Percentiles rank a stretch among this genome's conserved stretches.
Conservation (phyloP, 2,329 filamentous ascomycete species). For the Pyricularia grisea region DNA sequence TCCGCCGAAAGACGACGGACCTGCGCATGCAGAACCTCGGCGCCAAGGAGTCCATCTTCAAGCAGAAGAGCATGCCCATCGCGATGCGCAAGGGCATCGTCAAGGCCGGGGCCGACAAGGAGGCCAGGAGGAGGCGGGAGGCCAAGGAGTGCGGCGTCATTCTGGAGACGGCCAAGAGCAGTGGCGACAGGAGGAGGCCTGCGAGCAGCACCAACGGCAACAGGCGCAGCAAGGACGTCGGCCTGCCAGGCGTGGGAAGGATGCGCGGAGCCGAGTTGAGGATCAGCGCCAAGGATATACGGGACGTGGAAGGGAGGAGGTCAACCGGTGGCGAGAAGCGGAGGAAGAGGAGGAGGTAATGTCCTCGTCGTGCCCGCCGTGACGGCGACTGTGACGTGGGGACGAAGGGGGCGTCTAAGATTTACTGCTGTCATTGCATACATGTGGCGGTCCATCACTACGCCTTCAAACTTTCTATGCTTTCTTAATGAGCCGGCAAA, state of each 20-base stretch:
- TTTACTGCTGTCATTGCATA: too few species aligned
- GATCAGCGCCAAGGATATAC: conserved; percentile 69
- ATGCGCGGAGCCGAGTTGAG: conserved; percentile 72
- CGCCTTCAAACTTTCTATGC: background rate
- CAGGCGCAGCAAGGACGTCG: conserved; percentile 37
- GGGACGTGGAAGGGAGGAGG: conserved; percentile 52
- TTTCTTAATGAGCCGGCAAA: background rate
- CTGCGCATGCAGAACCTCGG: conserved; percentile 75
- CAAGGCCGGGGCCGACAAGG: conserved; percentile 53
- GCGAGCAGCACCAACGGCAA: conserved; percentile 14
- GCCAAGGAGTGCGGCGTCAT: conserved; percentile 88
- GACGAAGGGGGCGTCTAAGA: too few species aligned
- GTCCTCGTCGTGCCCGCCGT: background rate
- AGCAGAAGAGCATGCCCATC: conserved; percentile 85
- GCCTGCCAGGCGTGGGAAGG: conserved; percentile 69
- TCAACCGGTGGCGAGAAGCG: conserved; percentile 17
- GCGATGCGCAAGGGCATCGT: conserved; percentile 76
- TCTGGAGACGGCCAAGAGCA: conserved; percentile 51
- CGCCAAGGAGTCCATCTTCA: conserved; percentile 47
- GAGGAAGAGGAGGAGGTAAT: conserved; percentile 26
- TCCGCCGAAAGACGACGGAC: conserved; percentile 74
- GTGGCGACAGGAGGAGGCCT: conserved; percentile 10
- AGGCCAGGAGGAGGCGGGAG: conserved; percentile 64
- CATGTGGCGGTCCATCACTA: background rate
- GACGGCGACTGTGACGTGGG: background rate